These are phyloP conservation scores for Blyttiomyces sp. DNA, from an alignment of 371 early-diverging fungal genomes.

Conservation along the genomic window DNA sequence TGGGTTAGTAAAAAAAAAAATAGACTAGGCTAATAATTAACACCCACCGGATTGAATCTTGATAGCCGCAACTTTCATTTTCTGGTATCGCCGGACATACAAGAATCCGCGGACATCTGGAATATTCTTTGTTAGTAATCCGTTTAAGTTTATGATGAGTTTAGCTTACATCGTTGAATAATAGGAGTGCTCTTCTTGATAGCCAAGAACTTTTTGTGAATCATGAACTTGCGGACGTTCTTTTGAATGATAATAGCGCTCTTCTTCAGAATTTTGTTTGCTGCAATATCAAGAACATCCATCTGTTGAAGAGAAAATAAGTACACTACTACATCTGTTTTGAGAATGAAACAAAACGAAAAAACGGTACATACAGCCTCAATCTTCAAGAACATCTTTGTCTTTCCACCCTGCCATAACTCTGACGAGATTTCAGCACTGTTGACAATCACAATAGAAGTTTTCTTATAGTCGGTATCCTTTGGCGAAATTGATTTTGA, in stretches of 20 bases:
- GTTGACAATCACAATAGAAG: conserved; percentile 15
- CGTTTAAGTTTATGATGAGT: too few species aligned
- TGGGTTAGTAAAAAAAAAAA: too few species aligned
- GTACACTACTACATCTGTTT: neutral
- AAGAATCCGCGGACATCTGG: conserved; percentile 25
- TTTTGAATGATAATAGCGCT: conserved; percentile 38
- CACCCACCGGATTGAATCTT: conserved; percentile 38
- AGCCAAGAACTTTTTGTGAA: conserved; percentile 18
- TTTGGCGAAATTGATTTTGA: conserved; percentile 6
- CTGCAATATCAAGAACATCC: conserved; percentile 19
- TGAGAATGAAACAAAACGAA: neutral
- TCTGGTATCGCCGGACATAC: conserved; percentile 23
- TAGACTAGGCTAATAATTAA: neutral
- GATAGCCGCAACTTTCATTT: conserved; percentile 19
- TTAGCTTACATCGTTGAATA: conserved; percentile 25
- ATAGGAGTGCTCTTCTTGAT: conserved; percentile 15
- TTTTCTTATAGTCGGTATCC: too few species aligned
- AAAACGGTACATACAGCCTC: conserved; percentile 28
- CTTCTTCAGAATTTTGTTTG: conserved; percentile 21
- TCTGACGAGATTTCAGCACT: conserved; percentile 14
- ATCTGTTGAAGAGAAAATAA: conserved; percentile 7
- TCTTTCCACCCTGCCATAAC: conserved; percentile 39
- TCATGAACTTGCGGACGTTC: conserved; percentile 20
- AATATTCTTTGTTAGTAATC: too few species aligned
- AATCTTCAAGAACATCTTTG: conserved; percentile 39